Percentiles rank a stretch among this genome's conserved stretches.
These are phyloP conservation scores for Candida glucosophila DNA, from an alignment of 1,139 yeast genomes.

Conservation along the genomic window DNA sequence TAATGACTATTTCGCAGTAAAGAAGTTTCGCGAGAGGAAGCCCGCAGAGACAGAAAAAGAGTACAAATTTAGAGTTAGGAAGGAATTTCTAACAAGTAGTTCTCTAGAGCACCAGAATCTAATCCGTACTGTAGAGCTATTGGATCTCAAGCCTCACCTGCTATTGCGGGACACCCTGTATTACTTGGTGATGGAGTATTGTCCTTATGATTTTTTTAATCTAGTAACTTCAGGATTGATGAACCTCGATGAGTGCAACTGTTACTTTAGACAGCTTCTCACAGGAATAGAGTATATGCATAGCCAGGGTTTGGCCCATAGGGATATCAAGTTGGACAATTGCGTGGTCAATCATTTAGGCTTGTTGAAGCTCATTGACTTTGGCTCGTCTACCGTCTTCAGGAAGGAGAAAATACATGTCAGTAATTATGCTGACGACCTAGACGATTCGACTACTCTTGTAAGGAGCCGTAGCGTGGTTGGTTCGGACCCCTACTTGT, in stretches of 20 bases:
- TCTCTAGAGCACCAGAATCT: conserved; percentile 53
- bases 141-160: conserved; percentile 27
- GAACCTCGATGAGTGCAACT: conserved; percentile 47
- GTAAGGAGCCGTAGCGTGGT: conserved; percentile 56
- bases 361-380: conserved; percentile 62
- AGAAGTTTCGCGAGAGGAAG: conserved; percentile 52
- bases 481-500: conserved; percentile 75
- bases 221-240: conserved; percentile 68
- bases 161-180: conserved; percentile 30
- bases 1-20: conserved; percentile 50
- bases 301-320: conserved; percentile 61
- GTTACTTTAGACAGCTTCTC: conserved; percentile 63
- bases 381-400: conserved; percentile 69
- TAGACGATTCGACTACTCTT: conserved; percentile 17
- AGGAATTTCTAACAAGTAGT: conserved; percentile 61
- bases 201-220: conserved; percentile 68
- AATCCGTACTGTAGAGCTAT: conserved; percentile 55
- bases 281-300: conserved; percentile 58
- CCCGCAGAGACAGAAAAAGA: conserved; percentile 45
- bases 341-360: conserved; percentile 62
- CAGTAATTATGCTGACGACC: conserved; percentile 17
- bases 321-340: conserved; percentile 71
- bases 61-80: conserved; percentile 54
- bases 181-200: conserved; percentile 67
- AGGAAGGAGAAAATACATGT: conserved; percentile 18